These are phyloP conservation scores for Theobroma cacao DNA, from an alignment of 345 rosid species.

Conservation along the genomic window DNA sequence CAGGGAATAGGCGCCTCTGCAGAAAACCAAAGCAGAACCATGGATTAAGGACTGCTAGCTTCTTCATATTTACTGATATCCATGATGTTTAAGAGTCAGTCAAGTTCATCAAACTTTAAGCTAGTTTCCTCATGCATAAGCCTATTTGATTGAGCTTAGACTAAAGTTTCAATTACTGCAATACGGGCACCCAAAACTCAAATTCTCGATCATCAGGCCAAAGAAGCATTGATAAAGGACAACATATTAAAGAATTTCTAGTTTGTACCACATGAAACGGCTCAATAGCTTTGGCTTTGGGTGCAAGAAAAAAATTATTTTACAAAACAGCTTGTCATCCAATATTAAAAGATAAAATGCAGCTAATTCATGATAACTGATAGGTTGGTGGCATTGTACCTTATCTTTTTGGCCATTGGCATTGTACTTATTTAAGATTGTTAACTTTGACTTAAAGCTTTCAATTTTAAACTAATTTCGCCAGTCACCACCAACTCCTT, in stretches of 20 bases:
- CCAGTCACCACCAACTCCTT: neutral
- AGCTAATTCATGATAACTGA: neutral
- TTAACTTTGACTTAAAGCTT: neutral
- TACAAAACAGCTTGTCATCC: neutral
- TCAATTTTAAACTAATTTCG: neutral
- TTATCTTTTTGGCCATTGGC: neutral
- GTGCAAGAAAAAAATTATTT: neutral
- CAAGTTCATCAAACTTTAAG: neutral
- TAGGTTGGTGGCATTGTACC: neutral
- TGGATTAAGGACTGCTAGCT: neutral
- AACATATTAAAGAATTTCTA: neutral
- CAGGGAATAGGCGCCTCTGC: constrained; percentile 8
- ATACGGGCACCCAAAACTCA: neutral
- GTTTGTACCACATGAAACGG: too few relatives aligned
- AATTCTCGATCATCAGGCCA: neutral
- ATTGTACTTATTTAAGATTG: neutral
- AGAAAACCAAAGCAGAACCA: neutral
- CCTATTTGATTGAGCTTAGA: neutral
- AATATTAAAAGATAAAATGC: constrained; percentile 1
- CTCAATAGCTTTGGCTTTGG: neutral
- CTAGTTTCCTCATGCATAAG: neutral
- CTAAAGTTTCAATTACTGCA: neutral
- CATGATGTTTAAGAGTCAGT: neutral
- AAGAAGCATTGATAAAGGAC: neutral
- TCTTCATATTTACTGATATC: neutral